Conservation (phyloP, 345 rosid genomes). For the Lumnitzera racemosa region DNA sequence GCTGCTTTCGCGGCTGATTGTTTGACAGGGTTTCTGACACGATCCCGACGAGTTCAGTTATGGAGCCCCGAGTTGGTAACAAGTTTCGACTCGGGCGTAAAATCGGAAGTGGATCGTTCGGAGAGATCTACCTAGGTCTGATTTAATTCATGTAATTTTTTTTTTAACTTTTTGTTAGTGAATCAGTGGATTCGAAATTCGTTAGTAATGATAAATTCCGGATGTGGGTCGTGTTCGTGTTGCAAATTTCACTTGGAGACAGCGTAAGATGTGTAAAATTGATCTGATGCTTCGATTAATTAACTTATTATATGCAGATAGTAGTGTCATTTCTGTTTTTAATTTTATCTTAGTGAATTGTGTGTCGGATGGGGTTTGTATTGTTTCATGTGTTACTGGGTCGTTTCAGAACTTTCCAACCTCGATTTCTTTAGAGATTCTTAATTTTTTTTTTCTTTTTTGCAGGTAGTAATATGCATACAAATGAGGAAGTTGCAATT, state of each 20-base stretch:
- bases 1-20: no score
- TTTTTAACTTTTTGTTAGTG: no score
- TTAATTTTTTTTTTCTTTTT: conserved; percentile 1
- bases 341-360: no score
- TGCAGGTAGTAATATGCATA: conserved; percentile 74
- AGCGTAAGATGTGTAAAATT: no score
- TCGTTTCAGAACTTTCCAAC: neutral
- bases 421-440: neutral
- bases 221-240: no score
- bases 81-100: conserved; percentile 84
- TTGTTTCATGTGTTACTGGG: neutral
- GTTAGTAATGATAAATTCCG: no score
- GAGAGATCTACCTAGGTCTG: conserved; percentile 92
- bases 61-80: conserved; percentile 90
- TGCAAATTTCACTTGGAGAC: neutral
- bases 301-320: no score
- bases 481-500: conserved; percentile 92
- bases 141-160: neutral
- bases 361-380: no score
- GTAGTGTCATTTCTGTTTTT: no score
- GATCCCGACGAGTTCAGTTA: conserved; percentile 7
- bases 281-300: no score
- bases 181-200: no score
- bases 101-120: conserved; percentile 98
- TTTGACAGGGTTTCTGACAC: conserved; percentile 1